Base-by-base conservation (phyloP, 495 filamentous ascomycete genomes). In the Trichocladium uniseriatum region DNA sequence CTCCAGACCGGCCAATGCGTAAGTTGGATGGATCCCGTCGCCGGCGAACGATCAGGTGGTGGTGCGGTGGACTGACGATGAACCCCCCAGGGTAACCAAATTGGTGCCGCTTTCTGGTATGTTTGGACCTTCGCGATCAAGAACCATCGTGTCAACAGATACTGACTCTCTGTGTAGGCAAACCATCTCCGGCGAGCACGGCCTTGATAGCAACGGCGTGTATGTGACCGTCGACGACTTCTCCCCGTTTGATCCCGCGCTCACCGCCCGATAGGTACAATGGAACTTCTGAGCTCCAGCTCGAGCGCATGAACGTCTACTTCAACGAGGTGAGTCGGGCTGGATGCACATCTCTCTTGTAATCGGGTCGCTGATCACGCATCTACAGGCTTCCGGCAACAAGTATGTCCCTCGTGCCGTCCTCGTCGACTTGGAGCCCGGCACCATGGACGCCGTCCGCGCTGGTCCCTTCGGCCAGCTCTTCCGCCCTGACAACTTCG, bases 271-370 rank as follows among this genome's bases (percentile, higher is more conserved):
- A 63, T 59, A 97, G 91, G 49, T 97, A 96, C 80, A 91, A 90
- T 72, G 92, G 94, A 62, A 86, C 87, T 55, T 96, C 91, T 45
- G 92, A 97, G 73, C 89, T 99, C 67, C 92, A 99, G 79, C 79
- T 96, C 53, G 92, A 99, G 84, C 91, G 92, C 65, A 95, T 99
- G 91, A 99, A 90, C 76, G 92, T 99, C 71, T 99, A 99, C 83
- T 99, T 99, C 82, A 99, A 96, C 77, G 88, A 97, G 86, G 91
- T 95, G 69, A 48, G 76, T 57, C n/a, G 35, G 13, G 15, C 18
- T 14, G n/a, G 19, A 10, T 10, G 18, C 7, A 21, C 7, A 11
- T 27, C 24, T 27, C n/a, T 6, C 15, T 18, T 6, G n/a, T 9
- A 18, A 6, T 6, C 37, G 15, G 6, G 19, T 5, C 5, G 18